A percentile compares a stretch with the other conserved stretches of the same genome.
phyloP scores from a whole-genome alignment of 2,329 filamentous ascomycete species.

The Aspergillus cejpii region DNA sequence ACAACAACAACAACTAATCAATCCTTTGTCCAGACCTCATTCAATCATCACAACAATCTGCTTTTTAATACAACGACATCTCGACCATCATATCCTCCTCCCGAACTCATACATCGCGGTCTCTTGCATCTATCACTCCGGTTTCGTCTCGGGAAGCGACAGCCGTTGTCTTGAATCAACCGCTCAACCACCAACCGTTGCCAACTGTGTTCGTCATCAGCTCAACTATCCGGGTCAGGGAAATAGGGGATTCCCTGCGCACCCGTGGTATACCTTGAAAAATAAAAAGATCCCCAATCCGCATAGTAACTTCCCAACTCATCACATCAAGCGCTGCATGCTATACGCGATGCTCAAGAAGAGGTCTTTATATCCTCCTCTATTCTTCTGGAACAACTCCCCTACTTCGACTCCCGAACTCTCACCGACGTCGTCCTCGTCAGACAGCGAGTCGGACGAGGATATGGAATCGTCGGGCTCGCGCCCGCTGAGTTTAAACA shows the following conservation, averaged over 20 bases:
- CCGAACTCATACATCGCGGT: constrained; percentile 9
- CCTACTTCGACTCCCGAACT: constrained; percentile 43
- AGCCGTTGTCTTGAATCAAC: not conserved
- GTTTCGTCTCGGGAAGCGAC: constrained; percentile 8
- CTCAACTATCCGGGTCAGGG: not conserved
- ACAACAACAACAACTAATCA: constrained; percentile 11
- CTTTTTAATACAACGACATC: constrained; percentile 2
- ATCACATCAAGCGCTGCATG: constrained; percentile 23
- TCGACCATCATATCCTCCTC: too few relatives aligned
- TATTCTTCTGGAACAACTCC: constrained; percentile 35
- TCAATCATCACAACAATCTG: constrained; percentile 3
- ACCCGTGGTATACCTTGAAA: not conserved
- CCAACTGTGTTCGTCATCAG: not conserved
- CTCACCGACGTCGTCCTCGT: constrained; percentile 37
- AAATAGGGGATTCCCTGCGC: not conserved
- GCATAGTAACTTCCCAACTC: too few relatives aligned
- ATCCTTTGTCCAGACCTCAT: constrained; percentile 10
- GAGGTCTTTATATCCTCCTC: constrained; percentile 31
- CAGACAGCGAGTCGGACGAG: constrained; percentile 42
- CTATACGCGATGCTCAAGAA: constrained; percentile 37
- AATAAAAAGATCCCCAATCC: not conserved
- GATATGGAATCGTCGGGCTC: constrained; percentile 38
- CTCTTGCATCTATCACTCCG: constrained; percentile 8
- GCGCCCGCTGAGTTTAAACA: constrained; percentile 41
- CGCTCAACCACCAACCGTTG: not conserved